phyloP scores from a whole-genome alignment of 768 basidiomycete species.

The Suillus decipiens region DNA sequence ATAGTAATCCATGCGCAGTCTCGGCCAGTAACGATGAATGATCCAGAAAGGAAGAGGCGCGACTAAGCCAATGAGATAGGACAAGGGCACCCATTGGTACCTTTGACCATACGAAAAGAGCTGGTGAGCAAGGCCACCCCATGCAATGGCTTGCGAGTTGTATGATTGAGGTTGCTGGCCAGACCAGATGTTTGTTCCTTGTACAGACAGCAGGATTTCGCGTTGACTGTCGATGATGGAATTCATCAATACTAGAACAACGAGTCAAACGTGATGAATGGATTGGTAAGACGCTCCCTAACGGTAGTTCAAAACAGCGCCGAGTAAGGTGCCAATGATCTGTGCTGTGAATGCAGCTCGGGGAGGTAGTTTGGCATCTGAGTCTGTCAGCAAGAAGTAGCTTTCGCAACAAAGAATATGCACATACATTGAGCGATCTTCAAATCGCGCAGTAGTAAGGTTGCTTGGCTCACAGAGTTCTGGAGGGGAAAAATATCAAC shows the following conservation, averaged over 20 bases:
- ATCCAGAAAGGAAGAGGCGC: conserved; percentile 45
- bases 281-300: conserved; percentile 4
- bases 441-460: conserved; percentile 56
- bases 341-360: conserved; percentile 64
- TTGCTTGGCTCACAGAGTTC: conserved; percentile 44
- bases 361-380: conserved; percentile 58
- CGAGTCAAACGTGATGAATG: not conserved
- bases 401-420: not conserved
- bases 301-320: conserved; percentile 49
- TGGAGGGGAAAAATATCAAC: no score
- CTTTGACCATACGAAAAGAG: conserved; percentile 33
- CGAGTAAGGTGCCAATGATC: conserved; percentile 55
- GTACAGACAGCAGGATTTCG: conserved; percentile 50
- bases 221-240: conserved; percentile 53
- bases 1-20: conserved; percentile 24
- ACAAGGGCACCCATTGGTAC: conserved; percentile 44
- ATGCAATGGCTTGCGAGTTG: conserved; percentile 38
- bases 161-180: conserved; percentile 33
- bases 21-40: conserved; percentile 37
- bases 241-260: conserved; percentile 54
- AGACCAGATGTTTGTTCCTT: conserved; percentile 48
- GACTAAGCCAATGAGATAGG: conserved; percentile 34
- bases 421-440: conserved; percentile 41
- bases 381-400: conserved; percentile 38
- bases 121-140: conserved; percentile 39